Conservation (phyloP, 805 yeast genomes). For the Yamadazyma akitaensis region DNA sequence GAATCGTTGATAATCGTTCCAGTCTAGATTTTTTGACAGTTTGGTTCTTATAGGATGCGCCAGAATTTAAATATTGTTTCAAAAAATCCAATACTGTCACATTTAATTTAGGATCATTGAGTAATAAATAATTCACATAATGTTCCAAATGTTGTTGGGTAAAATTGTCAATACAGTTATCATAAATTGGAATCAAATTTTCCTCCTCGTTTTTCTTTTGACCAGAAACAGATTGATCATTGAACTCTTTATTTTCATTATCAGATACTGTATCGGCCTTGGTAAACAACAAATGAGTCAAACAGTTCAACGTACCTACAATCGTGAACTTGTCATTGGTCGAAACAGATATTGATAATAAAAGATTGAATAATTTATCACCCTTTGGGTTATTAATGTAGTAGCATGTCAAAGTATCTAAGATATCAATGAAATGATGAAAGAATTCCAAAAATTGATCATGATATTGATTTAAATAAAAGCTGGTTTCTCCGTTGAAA, state of each 20-base stretch:
- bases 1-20: constrained; percentile 46
- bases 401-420: constrained; percentile 82
- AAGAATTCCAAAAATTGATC: constrained; percentile 54
- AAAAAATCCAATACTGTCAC: constrained; percentile 76
- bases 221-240: constrained; percentile 12
- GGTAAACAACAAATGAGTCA: constrained; percentile 68
- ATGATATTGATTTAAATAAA: constrained; percentile 20
- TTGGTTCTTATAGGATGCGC: constrained; percentile 34
- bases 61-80: constrained; percentile 73
- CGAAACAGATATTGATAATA: constrained; percentile 48
- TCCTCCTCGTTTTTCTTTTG: constrained; percentile 7
- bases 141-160: constrained; percentile 43
- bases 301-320: constrained; percentile 66
- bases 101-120: constrained; percentile 70
- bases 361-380: constrained; percentile 60
- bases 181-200: constrained; percentile 16
- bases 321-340: constrained; percentile 68
- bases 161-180: constrained; percentile 40
- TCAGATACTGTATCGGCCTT: constrained; percentile 34
- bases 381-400: constrained; percentile 69
- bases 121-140: constrained; percentile 54
- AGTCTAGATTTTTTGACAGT: constrained; percentile 31
- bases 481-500: constrained; percentile 16
- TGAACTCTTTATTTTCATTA: constrained; percentile 13
- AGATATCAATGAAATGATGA: constrained; percentile 68